phyloP scores from a whole-genome alignment of 2,329 filamentous ascomycete genomes.

The Fusarium nanum region DNA sequence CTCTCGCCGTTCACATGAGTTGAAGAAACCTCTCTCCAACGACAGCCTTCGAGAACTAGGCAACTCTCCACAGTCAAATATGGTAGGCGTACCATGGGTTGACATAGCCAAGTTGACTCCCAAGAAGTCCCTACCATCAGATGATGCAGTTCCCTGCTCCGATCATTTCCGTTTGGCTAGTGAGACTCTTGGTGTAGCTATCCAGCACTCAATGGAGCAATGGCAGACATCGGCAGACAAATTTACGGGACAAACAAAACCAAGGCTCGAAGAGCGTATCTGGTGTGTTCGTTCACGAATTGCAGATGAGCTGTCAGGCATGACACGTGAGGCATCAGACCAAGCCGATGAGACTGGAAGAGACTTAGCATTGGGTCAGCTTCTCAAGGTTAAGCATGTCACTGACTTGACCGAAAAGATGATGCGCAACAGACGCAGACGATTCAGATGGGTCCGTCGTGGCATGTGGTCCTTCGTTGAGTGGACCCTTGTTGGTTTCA shows the following conservation, averaged over 20 bases:
- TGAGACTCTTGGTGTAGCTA: conserved; percentile 61
- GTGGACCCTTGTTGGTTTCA: conserved; percentile 86
- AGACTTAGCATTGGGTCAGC: conserved; percentile 80
- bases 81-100: conserved; percentile 52
- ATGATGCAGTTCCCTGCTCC: conserved; percentile 53
- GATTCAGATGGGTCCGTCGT: conserved; percentile 79
- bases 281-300: conserved; percentile 61
- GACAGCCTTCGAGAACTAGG: conserved; percentile 33
- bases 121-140: conserved; percentile 48
- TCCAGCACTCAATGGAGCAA: conserved; percentile 60
- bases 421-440: conserved; percentile 73
- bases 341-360: conserved; percentile 82
- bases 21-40: conserved; percentile 51
- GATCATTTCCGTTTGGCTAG: conserved; percentile 65
- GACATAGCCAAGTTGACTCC: conserved; percentile 59
- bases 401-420: conserved; percentile 83
- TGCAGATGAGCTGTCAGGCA: conserved; percentile 64
- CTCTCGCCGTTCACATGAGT: conserved; percentile 69
- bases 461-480: conserved; percentile 86
- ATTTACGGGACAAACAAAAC: conserved; percentile 68
- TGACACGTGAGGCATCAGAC: conserved; percentile 77
- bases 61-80: conserved; percentile 39
- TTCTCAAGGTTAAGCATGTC: conserved; percentile 83
- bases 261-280: conserved; percentile 62
- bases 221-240: conserved; percentile 70